A percentile compares a stretch with the other conserved stretches of the same genome.
Conservation (phyloP, 2,329 filamentous ascomycete species). For the Fusarium guadeloupense region DNA sequence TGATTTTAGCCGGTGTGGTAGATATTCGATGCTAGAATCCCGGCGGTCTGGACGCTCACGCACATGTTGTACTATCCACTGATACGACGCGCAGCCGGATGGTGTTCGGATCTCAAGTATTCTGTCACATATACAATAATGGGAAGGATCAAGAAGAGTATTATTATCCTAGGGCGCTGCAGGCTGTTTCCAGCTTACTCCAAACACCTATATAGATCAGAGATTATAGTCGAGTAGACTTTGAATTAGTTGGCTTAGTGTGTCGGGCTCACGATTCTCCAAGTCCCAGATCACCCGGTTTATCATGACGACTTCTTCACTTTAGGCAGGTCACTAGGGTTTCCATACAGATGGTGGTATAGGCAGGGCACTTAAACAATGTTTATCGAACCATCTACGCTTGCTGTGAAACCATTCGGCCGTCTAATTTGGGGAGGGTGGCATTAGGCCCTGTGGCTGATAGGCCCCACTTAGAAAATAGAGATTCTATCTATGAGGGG, state of each 20-base stretch:
- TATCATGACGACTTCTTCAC: constrained; percentile 64
- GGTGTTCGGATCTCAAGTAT: constrained; percentile 66
- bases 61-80: constrained; percentile 58
- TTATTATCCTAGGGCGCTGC: constrained; percentile 49
- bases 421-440: constrained; percentile 52
- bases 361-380: constrained; percentile 10
- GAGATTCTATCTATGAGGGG: constrained; percentile 36
- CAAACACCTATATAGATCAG: constrained; percentile 61
- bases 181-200: constrained; percentile 56
- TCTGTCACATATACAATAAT: constrained; percentile 46
- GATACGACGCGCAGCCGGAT: constrained; percentile 70
- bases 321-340: constrained; percentile 5
- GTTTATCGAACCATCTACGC: constrained; percentile 51
- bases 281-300: constrained; percentile 65
- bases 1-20: constrained; percentile 59
- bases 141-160: constrained; percentile 47
- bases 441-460: constrained; percentile 37
- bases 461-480: constrained; percentile 44
- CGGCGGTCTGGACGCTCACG: constrained; percentile 57
- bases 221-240: constrained; percentile 65
- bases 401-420: constrained; percentile 46
- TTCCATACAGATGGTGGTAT: not conserved
- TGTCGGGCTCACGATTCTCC: constrained; percentile 62
- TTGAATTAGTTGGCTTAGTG: constrained; percentile 57
- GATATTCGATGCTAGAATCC: constrained; percentile 57